These are phyloP conservation scores for Phytopythium helicoides DNA, from an alignment of 352 stramenopile genomes.

Conservation along the genomic window DNA sequence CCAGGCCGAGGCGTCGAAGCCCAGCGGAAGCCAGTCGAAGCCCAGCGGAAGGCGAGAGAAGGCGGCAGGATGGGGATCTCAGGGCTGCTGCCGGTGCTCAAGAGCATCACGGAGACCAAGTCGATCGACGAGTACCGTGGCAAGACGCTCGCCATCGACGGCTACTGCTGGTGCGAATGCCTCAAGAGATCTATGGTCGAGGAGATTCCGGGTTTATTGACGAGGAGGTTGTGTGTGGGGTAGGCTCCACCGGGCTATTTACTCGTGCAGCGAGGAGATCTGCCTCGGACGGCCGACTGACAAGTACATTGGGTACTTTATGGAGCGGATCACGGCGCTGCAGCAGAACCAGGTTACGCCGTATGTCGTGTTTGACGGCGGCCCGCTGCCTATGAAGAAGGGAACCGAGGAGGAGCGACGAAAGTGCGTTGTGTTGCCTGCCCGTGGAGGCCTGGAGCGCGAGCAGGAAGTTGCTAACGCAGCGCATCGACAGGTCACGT, in stretches of 20 bases:
- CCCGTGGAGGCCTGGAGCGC: too few species aligned
- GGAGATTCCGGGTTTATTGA: neutral
- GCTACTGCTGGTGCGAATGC: conserved; percentile 72
- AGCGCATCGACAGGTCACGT: conserved; percentile 29
- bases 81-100: conserved; percentile 62
- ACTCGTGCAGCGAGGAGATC: conserved; percentile 70
- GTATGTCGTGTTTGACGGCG: conserved; percentile 82
- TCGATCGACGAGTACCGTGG: conserved; percentile 50
- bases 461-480: too few species aligned
- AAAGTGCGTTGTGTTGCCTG: conserved; percentile 29
- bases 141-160: conserved; percentile 71
- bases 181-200: neutral
- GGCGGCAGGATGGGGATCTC: conserved; percentile 45
- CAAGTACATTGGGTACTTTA: conserved; percentile 83
- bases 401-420: conserved; percentile 69
- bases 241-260: conserved; percentile 82
- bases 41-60: too few species aligned
- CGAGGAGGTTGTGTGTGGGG: neutral
- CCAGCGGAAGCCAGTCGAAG: too few species aligned
- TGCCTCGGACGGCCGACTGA: conserved; percentile 65
- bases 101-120: conserved; percentile 70
- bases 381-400: conserved; percentile 74
- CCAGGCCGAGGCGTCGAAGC: too few species aligned
- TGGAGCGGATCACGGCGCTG: conserved; percentile 52
- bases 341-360: conserved; percentile 55